Conservation (phyloP, 495 filamentous ascomycete genomes). For the Talaromyces borbonicus region DNA sequence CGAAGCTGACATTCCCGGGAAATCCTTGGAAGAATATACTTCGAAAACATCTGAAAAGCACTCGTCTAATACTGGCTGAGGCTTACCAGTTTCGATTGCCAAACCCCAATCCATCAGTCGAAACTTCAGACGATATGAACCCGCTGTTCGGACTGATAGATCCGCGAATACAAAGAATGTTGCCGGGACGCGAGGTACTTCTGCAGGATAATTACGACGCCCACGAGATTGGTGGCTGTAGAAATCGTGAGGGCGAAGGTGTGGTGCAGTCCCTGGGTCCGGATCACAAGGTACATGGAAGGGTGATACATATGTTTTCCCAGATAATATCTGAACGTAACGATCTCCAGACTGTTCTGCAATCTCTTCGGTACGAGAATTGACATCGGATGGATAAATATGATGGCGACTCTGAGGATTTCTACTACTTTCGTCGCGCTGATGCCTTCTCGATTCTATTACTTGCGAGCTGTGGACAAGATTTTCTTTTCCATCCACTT, state of each 20-base stretch:
- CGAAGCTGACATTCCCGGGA: slow-evolving; percentile 75
- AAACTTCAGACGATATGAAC: slow-evolving; percentile 73
- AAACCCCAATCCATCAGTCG: slow-evolving; percentile 63
- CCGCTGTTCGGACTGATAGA: slow-evolving; percentile 81
- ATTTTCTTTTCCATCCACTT: slow-evolving; percentile 8
- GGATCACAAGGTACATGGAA: slow-evolving; percentile 25
- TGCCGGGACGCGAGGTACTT: slow-evolving; percentile 17
- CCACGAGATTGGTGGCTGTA: background rate
- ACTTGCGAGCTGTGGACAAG: slow-evolving; percentile 9
- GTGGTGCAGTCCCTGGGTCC: slow-evolving; percentile 14
- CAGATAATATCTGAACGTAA: slow-evolving; percentile 31
- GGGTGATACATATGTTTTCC: slow-evolving; percentile 56
- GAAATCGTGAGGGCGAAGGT: slow-evolving; percentile 16
- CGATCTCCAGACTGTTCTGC: slow-evolving; percentile 16
- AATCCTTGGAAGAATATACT: slow-evolving; percentile 94
- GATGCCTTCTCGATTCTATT: background rate
- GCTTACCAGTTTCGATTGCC: slow-evolving; percentile 43
- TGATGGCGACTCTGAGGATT: background rate
- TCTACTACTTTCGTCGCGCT: background rate
- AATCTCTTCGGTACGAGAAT: slow-evolving; percentile 17
- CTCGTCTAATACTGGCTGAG: slow-evolving; percentile 52
- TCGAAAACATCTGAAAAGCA: slow-evolving; percentile 72
- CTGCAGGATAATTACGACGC: background rate
- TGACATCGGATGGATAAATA: no score
- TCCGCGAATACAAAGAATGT: slow-evolving; percentile 92